Base-by-base conservation (phyloP, 2,329 filamentous ascomycete species). In the Thermoascus crustaceus region DNA sequence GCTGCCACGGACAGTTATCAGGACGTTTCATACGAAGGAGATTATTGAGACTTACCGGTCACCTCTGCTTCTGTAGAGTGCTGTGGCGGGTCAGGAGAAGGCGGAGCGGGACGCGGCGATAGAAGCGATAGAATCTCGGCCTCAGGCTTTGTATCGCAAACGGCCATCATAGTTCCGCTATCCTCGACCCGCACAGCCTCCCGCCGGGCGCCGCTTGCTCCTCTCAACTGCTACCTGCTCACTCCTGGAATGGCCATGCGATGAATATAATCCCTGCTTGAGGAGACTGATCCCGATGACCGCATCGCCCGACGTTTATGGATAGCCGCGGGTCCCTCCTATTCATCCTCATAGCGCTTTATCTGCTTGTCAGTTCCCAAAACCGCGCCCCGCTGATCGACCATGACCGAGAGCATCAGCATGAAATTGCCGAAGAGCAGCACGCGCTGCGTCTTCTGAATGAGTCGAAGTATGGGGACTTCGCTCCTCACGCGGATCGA, bases 331-430 rank as follows among this genome's bases (percentile, higher is more conserved):
- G 53, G 55, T 69, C 55, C 50, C 64, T 59, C 43, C 55, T 75
- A 43, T 57, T 72, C 35, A 54, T 75, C 39, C 44, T 75, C 45
- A 52, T 75, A 47, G 55, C 73, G 22, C 60, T 72, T 41, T 73
- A 73, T 57, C 62, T 75, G 37, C 64, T 74, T 42, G 58, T 73
- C 38, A 68, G 66, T 32, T 70, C 68, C 3, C 65, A 70, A 42
- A 58, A 58, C 19, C 65, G 60, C 43, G 49, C 59, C 17, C 60
- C 55, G 9, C 46, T 60, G 38, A 52, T 63, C 33, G 53, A 61
- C 32, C 59, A 65, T 35, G 58, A 61, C 40, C 58, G 56, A n/a
- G 60, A 64, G 40, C 56, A 66, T 34, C 66, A 73, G 38, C 63
- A 69, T 42, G 62, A 69, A 38, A 57, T 76, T 36, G 58, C 59